Percentiles rank a stretch among this genome's conserved stretches.
These are phyloP conservation scores for Fusarium zealandicum DNA, from an alignment of 2,329 filamentous ascomycete species.

Conservation along the genomic window DNA sequence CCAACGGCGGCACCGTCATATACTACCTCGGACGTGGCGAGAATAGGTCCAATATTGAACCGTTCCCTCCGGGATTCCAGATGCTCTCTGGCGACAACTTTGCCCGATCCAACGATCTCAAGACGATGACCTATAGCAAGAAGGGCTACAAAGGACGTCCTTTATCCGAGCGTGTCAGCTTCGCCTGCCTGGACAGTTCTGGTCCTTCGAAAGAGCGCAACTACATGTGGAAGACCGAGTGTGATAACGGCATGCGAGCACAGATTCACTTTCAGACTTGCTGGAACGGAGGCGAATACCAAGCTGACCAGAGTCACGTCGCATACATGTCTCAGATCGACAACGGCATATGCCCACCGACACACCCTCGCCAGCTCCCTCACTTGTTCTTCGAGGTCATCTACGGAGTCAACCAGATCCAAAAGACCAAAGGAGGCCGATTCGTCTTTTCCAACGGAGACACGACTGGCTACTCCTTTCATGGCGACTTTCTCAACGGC, in stretches of 20 bases:
- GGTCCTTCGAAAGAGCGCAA: constrained; percentile 27
- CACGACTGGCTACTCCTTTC: constrained; percentile 35
- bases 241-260: constrained; percentile 36
- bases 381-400: constrained; percentile 37
- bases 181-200: constrained; percentile 36
- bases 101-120: constrained; percentile 25
- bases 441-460: constrained; percentile 38
- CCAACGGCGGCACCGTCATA: constrained; percentile 32
- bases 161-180: constrained; percentile 33
- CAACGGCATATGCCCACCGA: constrained; percentile 35
- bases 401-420: constrained; percentile 32
- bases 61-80: constrained; percentile 36
- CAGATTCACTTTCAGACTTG: constrained; percentile 38
- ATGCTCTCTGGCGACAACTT: constrained; percentile 32
- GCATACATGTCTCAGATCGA: constrained; percentile 37
- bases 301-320: constrained; percentile 33
- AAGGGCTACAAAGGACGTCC: constrained; percentile 19
- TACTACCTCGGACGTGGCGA: constrained; percentile 37
- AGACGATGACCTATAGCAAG: constrained; percentile 31
- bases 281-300: constrained; percentile 36
- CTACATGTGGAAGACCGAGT: constrained; percentile 36
- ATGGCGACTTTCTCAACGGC: constrained; percentile 36
- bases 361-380: constrained; percentile 31
- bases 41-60: constrained; percentile 34
- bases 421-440: constrained; percentile 35